Percentiles rank a stretch among this genome's conserved stretches.
Conservation (phyloP, 2,329 filamentous ascomycete species). For the Diaporthe vexans region DNA sequence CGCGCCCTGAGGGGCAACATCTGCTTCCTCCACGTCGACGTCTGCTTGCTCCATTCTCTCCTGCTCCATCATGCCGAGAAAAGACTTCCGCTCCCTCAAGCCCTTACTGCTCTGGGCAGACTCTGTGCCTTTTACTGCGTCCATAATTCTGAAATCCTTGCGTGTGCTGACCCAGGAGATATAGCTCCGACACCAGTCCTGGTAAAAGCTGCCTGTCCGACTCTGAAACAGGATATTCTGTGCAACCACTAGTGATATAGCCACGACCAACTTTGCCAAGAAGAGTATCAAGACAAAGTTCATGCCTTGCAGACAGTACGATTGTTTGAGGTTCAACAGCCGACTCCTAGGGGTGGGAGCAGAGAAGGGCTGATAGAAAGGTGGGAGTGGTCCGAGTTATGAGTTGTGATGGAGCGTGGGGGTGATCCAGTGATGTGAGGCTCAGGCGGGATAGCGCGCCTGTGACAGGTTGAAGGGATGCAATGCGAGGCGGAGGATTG, state of each 20-base stretch:
- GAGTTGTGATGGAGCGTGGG: conserved; percentile 19
- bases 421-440: conserved; percentile 19
- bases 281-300: conserved; percentile 40
- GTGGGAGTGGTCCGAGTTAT: conserved; percentile 17
- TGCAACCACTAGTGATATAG: conserved; percentile 26
- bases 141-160: conserved; percentile 33
- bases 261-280: conserved; percentile 32
- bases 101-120: conserved; percentile 28
- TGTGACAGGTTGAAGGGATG: conserved; percentile 1
- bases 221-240: conserved; percentile 31
- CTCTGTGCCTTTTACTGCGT: conserved; percentile 28
- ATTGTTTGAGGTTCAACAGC: background rate
- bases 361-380: background rate
- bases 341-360: background rate
- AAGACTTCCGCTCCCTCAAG: conserved; percentile 38
- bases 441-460: conserved; percentile 7
- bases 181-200: conserved; percentile 12
- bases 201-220: conserved; percentile 1
- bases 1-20: conserved; percentile 6
- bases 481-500: background rate
- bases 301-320: conserved; percentile 33
- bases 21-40: background rate
- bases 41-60: background rate
- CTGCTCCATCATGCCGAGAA: conserved; percentile 29
- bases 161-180: conserved; percentile 17